Evolutionary conservation across 208 protist species (phyloP).

Genomic region (Crithidia expoeki): DNA sequence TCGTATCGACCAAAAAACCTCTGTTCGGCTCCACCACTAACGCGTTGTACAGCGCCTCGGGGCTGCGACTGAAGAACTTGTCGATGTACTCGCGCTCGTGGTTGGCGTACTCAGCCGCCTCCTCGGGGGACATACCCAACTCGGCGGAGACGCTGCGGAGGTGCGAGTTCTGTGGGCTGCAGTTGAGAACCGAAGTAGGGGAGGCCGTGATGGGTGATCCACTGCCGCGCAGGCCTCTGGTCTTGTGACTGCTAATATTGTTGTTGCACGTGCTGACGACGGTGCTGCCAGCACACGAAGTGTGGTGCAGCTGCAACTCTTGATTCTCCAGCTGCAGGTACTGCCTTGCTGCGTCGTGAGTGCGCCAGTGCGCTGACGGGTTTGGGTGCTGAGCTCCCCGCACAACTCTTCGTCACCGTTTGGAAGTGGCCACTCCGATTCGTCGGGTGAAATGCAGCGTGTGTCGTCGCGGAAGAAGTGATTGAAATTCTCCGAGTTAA

Average conservation of each 20-base stretch:
- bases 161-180: neutral
- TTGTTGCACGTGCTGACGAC: neutral
- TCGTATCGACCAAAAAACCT: constrained; percentile 55
- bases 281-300: neutral
- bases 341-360: constrained; percentile 28
- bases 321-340: constrained; percentile 17
- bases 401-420: constrained; percentile 32
- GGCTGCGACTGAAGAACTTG: constrained; percentile 38
- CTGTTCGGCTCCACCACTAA: constrained; percentile 38
- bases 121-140: neutral
- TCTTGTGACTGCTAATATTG: neutral
- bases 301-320: neutral
- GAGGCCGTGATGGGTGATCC: neutral
- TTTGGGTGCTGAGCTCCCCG: constrained; percentile 32
- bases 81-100: constrained; percentile 27
- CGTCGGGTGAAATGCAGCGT: constrained; percentile 32
- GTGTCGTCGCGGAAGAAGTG: constrained; percentile 37
- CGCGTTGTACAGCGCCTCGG: constrained; percentile 36
- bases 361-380: constrained; percentile 34
- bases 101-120: constrained; percentile 7
- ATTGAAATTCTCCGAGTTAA: constrained; percentile 40
- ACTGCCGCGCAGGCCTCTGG: neutral
- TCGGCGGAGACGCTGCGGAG: constrained; percentile 2
- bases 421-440: constrained; percentile 8
- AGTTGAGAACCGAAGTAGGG: neutral